Evolutionary conservation across 805 yeast genomes (phyloP).

Genomic region (Cyberlindnera japonica): DNA sequence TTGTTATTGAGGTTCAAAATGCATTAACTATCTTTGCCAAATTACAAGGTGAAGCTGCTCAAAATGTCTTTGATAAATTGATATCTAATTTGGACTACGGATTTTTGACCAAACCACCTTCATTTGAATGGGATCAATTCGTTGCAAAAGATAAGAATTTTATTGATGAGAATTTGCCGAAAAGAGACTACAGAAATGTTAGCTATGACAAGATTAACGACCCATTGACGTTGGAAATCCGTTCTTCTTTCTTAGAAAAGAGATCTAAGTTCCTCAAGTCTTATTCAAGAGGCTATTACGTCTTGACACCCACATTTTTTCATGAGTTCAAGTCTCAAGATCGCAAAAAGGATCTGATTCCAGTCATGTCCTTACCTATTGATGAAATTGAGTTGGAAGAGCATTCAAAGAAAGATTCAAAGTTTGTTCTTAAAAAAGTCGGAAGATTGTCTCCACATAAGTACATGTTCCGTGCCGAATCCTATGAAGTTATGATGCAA

Average conservation of each 20-base stretch:
- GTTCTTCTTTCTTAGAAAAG: slow-evolving; percentile 81
- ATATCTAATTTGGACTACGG: slow-evolving; percentile 65
- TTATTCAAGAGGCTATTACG: slow-evolving; percentile 89
- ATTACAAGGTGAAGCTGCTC: slow-evolving; percentile 68
- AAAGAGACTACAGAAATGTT: slow-evolving; percentile 59
- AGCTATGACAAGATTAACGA: slow-evolving; percentile 66
- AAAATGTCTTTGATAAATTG: slow-evolving; percentile 61
- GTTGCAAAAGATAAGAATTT: slow-evolving; percentile 69
- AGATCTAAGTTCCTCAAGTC: slow-evolving; percentile 88
- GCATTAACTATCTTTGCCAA: slow-evolving; percentile 72
- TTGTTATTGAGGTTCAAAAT: slow-evolving; percentile 80
- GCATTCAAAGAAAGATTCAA: slow-evolving; percentile 74
- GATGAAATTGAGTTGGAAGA: slow-evolving; percentile 81
- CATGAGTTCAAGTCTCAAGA: slow-evolving; percentile 89
- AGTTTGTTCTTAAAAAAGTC: slow-evolving; percentile 76
- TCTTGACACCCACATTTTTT: slow-evolving; percentile 78
- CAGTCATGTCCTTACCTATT: slow-evolving; percentile 77
- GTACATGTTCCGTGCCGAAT: slow-evolving; percentile 92
- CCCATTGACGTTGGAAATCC: slow-evolving; percentile 61
- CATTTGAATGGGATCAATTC: slow-evolving; percentile 86
- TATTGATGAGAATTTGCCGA: slow-evolving; percentile 57
- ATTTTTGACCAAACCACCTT: slow-evolving; percentile 71
- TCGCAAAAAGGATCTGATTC: slow-evolving; percentile 73
- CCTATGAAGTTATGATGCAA: slow-evolving; percentile 69
- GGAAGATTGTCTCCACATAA: slow-evolving; percentile 82